Conservation (phyloP, 441 rosid genomes). For the Gossypium gossypioides region DNA sequence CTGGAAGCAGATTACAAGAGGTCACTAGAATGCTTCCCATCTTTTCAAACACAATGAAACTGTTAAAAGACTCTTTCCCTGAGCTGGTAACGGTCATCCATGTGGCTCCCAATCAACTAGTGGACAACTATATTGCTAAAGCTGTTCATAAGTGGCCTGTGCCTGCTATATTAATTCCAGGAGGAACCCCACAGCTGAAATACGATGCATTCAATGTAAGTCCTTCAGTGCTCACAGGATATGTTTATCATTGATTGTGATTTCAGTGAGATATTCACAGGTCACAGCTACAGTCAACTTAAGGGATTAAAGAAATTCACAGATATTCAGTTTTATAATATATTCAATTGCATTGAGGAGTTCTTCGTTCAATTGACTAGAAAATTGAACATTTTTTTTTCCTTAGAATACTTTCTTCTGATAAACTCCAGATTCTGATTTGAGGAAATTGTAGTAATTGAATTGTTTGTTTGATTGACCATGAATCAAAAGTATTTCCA, state of each 20-base stretch:
- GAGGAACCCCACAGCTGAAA: constrained; percentile 48
- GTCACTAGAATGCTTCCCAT: constrained; percentile 77
- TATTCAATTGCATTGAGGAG: not conserved
- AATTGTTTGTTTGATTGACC: not conserved
- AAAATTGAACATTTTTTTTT: not conserved
- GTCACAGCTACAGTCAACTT: not conserved
- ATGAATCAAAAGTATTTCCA: not conserved
- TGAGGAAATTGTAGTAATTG: not conserved
- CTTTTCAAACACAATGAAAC: constrained; percentile 43
- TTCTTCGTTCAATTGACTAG: not conserved
- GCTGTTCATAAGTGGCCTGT: constrained; percentile 55
- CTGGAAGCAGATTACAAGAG: constrained; percentile 93
- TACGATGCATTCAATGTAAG: constrained; percentile 72
- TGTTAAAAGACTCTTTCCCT: constrained; percentile 37
- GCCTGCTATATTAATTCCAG: constrained; percentile 55
- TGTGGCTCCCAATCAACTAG: constrained; percentile 63
- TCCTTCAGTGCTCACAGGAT: not conserved
- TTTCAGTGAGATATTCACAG: not conserved
- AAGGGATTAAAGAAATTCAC: not conserved
- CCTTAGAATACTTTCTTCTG: not conserved
- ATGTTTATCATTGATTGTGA: not conserved
- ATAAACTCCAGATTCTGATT: not conserved
- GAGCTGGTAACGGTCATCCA: constrained; percentile 48
- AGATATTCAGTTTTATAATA: not conserved
- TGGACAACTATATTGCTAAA: constrained; percentile 38